Conservation (phyloP, 2,329 filamentous ascomycete genomes). For the Fusarium irregulare region DNA sequence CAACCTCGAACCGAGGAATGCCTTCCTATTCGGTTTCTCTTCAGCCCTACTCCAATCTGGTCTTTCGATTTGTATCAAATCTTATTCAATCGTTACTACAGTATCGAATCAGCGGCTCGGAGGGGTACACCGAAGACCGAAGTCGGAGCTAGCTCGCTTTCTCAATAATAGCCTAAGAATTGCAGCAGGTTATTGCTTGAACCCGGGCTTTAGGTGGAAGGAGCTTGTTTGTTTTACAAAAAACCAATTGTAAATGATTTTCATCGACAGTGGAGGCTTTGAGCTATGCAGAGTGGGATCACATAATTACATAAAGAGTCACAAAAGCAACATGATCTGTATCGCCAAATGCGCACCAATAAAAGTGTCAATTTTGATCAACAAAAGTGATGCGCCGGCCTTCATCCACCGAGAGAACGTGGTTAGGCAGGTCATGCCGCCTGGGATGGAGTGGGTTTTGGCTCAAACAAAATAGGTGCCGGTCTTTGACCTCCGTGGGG, state of each 20-base stretch:
- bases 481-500: conserved; percentile 47
- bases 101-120: conserved; percentile 21
- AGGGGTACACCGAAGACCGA: conserved; percentile 44
- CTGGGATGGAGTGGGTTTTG: conserved; percentile 23
- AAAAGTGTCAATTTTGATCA: conserved; percentile 38
- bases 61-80: conserved; percentile 22
- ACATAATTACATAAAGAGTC: conserved; percentile 1
- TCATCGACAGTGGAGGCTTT: conserved; percentile 14
- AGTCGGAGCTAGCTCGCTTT: conserved; percentile 41
- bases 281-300: conserved; percentile 8
- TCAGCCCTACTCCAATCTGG: conserved; percentile 41
- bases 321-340: conserved; percentile 27
- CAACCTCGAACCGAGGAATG: conserved; percentile 14
- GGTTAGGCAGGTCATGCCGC: conserved; percentile 32
- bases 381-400: conserved; percentile 33
- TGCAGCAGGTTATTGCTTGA: conserved; percentile 16
- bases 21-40: conserved; percentile 34
- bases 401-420: conserved; percentile 31
- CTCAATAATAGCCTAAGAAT: conserved; percentile 17
- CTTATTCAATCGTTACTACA: conserved; percentile 23
- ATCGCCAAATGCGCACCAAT: conserved; percentile 46
- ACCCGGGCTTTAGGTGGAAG: conserved; percentile 2
- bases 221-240: conserved; percentile 6
- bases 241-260: conserved; percentile 14
- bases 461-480: conserved; percentile 22